A percentile compares a stretch with the other conserved stretches of the same genome.
Conservation (phyloP, 2,329 filamentous ascomycete species). For the Alternaria viburni region DNA sequence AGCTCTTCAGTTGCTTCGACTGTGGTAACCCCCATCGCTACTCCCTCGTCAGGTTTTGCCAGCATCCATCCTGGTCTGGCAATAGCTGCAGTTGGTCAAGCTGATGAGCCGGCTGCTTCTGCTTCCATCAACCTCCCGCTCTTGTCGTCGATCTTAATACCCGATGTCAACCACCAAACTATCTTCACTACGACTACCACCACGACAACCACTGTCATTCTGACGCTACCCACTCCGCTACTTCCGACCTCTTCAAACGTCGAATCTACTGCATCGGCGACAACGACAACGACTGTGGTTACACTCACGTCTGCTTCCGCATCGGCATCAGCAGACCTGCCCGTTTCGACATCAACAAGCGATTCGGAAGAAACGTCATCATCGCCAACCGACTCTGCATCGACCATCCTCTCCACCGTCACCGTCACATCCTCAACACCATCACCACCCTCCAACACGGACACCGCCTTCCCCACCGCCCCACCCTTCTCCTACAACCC, state of each 20-base stretch:
- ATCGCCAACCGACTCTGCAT: background rate
- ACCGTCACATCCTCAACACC: background rate
- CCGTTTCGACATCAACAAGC: background rate
- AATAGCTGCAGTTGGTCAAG: background rate
- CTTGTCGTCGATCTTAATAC: slow-evolving; percentile 7
- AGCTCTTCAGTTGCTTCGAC: background rate
- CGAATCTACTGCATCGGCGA: background rate
- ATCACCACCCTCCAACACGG: background rate
- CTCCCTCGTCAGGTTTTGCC: background rate
- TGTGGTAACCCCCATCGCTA: background rate
- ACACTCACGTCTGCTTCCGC: background rate
- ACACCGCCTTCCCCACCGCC: background rate
- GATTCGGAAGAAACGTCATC: background rate
- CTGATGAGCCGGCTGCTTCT: background rate
- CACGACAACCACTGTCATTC: background rate
- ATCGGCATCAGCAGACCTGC: background rate
- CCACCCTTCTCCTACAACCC: slow-evolving; percentile 9
- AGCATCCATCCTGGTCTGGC: background rate
- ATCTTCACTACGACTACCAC: background rate
- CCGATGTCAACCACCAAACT: background rate
- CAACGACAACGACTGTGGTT: background rate
- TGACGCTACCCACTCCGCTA: background rate
- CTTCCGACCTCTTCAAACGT: background rate
- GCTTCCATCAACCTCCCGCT: slow-evolving; percentile 1
- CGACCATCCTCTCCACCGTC: background rate